Evolutionary conservation across 768 basidiomycete genomes (phyloP).

Genomic region (Hebeloma cylindrosporum): DNA sequence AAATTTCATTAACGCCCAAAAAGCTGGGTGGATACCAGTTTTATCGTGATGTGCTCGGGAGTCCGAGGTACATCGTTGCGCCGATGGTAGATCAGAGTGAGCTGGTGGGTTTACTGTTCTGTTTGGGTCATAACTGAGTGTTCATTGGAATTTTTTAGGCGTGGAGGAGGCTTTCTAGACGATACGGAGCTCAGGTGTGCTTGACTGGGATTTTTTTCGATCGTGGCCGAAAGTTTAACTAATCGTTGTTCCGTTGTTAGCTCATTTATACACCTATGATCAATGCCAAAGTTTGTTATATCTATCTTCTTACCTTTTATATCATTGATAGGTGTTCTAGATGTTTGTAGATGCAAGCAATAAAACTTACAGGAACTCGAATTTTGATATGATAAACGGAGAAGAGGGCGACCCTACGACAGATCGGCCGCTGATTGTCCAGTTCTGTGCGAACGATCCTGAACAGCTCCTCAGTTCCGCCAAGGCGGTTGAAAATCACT

Average conservation of each 20-base stretch:
- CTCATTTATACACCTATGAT: slow-evolving; percentile 99
- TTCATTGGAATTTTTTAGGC: slow-evolving; percentile 53
- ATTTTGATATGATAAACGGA: slow-evolving; percentile 65
- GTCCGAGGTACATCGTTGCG: slow-evolving; percentile 87
- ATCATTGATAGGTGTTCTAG: slow-evolving; percentile 35
- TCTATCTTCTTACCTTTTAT: background rate
- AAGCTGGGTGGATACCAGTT: slow-evolving; percentile 82
- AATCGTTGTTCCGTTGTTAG: slow-evolving; percentile 33
- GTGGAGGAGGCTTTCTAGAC: slow-evolving; percentile 81
- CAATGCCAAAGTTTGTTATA: slow-evolving; percentile 76
- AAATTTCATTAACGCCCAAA: slow-evolving; percentile 5
- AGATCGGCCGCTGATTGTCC: slow-evolving; percentile 86
- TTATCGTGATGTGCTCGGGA: slow-evolving; percentile 74
- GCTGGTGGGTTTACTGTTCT: slow-evolving; percentile 56
- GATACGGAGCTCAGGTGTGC: slow-evolving; percentile 77
- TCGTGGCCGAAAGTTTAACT: background rate
- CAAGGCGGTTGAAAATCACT: slow-evolving; percentile 68
- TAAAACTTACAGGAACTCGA: slow-evolving; percentile 56
- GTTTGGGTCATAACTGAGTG: slow-evolving; percentile 1
- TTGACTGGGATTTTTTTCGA: no score
- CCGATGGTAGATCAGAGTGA: slow-evolving; percentile 99
- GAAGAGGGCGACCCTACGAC: slow-evolving; percentile 79
- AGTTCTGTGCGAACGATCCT: slow-evolving; percentile 93
- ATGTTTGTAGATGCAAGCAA: slow-evolving; percentile 59
- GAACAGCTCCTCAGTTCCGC: slow-evolving; percentile 78